Evolutionary conservation across 257 asterid genomes (phyloP), one percentile per base, ranked within the genome.

Genomic region (Solanum sitiens): DNA sequence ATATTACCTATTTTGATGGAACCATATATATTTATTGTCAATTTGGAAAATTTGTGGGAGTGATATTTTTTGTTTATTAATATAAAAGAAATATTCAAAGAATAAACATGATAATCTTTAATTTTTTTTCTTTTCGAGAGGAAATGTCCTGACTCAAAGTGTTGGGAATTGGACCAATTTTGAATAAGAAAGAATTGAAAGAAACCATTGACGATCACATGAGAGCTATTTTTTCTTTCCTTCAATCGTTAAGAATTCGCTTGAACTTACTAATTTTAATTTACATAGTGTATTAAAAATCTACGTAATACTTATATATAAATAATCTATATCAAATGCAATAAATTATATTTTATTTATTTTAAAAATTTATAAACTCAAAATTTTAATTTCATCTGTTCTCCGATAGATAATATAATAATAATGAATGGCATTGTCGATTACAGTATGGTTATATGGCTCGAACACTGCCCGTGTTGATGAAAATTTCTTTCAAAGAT

Each of bases 181-280:
- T 87, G 88, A 90, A 75, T 87, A 89, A 75, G 82, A 84, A 71
- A 73, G 89, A 79, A 74, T 86, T 63, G 44, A 45, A 88, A 88
- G 89, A 90, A 70, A 86, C 71, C 87, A 84, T 87, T 23, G 90
- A 91, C 86, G 90, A 86, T 35, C 88, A 90, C 87, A 89, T 65
- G 21, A 74, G 87, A 87, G 87, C 63, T 68, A 80, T 50, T 37
- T 39, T 35, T 35, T 84, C 8, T 8, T 44, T 33, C 16, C 30
- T 3, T 82, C 35, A 35, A 27, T 82, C 2, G 70, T 9, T 14
- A 50, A 6, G 9, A 9, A 3, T 65, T 65, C 4, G 3, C 2
- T 13, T 13, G 9, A 27, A 14, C 1, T 16, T 68, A 68, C 6
- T 68, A 68, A 3, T 7, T 27, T 68, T 68, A 27, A n/a, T 65